These are phyloP conservation scores for Phytophthora pini DNA, from an alignment of 352 stramenopile genomes.

Conservation along the genomic window DNA sequence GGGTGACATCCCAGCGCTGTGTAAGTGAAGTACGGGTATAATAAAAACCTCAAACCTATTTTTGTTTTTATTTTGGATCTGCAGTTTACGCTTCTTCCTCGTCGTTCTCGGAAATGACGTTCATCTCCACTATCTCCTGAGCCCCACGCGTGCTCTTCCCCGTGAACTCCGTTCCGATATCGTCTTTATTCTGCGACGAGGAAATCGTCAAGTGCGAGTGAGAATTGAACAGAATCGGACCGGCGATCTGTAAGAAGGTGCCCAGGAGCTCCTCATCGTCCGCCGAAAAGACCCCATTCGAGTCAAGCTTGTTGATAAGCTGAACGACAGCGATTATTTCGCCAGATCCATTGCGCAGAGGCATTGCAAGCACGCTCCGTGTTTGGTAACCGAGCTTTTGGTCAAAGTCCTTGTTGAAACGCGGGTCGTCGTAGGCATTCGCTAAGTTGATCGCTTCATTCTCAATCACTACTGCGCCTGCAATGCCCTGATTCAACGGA, in stretches of 20 bases:
- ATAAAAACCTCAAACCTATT: conserved; percentile 25
- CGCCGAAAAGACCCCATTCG: conserved; percentile 72
- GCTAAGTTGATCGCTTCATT: conserved; percentile 83
- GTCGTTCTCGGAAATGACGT: conserved; percentile 83
- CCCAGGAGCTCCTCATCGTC: conserved; percentile 90
- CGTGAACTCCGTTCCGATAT: conserved; percentile 62
- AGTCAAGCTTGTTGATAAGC: conserved; percentile 89
- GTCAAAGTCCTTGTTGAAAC: conserved; percentile 92
- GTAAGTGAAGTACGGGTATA: background rate
- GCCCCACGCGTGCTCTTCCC: conserved; percentile 48
- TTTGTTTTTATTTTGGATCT: conserved; percentile 5
- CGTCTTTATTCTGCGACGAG: conserved; percentile 50
- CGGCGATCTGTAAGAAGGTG: conserved; percentile 90
- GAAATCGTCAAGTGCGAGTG: conserved; percentile 74
- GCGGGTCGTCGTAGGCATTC: conserved; percentile 87
- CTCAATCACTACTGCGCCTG: conserved; percentile 70
- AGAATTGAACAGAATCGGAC: conserved; percentile 87
- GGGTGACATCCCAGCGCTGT: conserved; percentile 14
- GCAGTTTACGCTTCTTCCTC: conserved; percentile 59
- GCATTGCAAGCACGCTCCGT: conserved; percentile 88
- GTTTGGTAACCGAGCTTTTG: conserved; percentile 90
- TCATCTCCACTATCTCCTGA: conserved; percentile 76
- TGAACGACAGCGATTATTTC: conserved; percentile 90
- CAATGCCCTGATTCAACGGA: conserved; percentile 87
- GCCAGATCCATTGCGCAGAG: conserved; percentile 72